Conservation (phyloP, 2,329 filamentous ascomycete species). For the Aspergillus fumigatus region DNA sequence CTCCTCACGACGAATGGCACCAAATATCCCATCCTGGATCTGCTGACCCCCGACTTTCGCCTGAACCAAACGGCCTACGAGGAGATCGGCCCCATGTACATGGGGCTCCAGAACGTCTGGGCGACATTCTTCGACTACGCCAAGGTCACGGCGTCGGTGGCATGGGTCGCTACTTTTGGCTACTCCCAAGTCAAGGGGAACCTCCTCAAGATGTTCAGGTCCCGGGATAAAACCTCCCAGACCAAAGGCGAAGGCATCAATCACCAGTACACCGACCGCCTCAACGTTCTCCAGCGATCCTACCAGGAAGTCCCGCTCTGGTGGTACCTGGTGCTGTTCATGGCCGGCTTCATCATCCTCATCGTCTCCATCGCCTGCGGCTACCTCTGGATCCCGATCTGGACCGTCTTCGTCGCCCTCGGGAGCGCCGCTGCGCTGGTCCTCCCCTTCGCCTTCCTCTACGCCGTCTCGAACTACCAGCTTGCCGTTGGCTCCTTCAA, state of each 20-base stretch:
- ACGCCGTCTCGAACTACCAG: constrained; percentile 54
- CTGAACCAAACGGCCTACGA: constrained; percentile 48
- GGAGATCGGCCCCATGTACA: constrained; percentile 52
- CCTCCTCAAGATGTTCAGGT: constrained; percentile 41
- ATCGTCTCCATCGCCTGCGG: constrained; percentile 49
- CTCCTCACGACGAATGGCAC: constrained; percentile 49
- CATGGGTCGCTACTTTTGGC: constrained; percentile 57
- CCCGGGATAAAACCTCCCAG: constrained; percentile 27
- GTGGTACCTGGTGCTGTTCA: constrained; percentile 54
- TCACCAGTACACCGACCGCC: constrained; percentile 54
- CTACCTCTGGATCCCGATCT: constrained; percentile 55
- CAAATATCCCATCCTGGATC: constrained; percentile 40
- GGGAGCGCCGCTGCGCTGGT: constrained; percentile 53
- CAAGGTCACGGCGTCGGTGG: constrained; percentile 54
- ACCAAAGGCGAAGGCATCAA: constrained; percentile 41
- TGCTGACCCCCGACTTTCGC: constrained; percentile 41
- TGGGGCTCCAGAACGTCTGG: constrained; percentile 56
- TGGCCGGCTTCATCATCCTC: constrained; percentile 47
- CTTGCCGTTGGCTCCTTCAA: constrained; percentile 56
- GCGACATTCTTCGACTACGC: constrained; percentile 59
- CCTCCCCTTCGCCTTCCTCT: constrained; percentile 56
- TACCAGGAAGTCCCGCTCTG: constrained; percentile 57
- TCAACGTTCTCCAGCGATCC: constrained; percentile 55
- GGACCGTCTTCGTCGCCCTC: constrained; percentile 57
- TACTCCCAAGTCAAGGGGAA: constrained; percentile 46